Evolutionary conservation across 78 protist genomes (phyloP).

Genomic region (Isochrysis galbana): DNA sequence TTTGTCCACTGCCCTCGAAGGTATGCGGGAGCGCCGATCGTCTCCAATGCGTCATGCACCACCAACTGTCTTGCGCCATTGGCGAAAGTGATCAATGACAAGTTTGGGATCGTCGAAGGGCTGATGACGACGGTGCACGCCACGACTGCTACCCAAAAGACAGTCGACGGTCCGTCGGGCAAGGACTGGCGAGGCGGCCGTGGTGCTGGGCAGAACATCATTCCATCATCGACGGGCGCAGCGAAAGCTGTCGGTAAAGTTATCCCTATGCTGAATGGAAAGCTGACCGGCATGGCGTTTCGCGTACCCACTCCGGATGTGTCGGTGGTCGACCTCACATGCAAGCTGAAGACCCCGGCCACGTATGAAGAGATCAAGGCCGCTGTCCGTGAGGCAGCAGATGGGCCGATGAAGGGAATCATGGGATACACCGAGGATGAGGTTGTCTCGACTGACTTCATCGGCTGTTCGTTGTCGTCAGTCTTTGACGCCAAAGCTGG

Average conservation of each 20-base stretch:
- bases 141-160: slow-evolving; percentile 22
- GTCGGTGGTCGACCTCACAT: slow-evolving; percentile 60
- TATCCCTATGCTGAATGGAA: slow-evolving; percentile 65
- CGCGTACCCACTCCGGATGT: slow-evolving; percentile 64
- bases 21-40: background rate
- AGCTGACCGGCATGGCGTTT: slow-evolving; percentile 68
- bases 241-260: slow-evolving; percentile 40
- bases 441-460: slow-evolving; percentile 72
- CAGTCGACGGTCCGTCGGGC: background rate
- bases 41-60: slow-evolving; percentile 98
- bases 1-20: background rate
- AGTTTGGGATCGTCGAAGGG: background rate
- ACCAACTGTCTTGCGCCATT: slow-evolving; percentile 99
- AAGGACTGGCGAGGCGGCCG: slow-evolving; percentile 9
- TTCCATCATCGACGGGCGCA: slow-evolving; percentile 30
- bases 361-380: slow-evolving; percentile 36
- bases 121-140: slow-evolving; percentile 37
- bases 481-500: background rate
- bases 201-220: background rate
- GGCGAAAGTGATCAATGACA: slow-evolving; percentile 56
- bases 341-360: slow-evolving; percentile 20
- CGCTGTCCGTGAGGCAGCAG: slow-evolving; percentile 79
- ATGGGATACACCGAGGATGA: slow-evolving; percentile 88
- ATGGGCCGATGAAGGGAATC: slow-evolving; percentile 69
- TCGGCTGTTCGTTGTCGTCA: slow-evolving; percentile 53